Evolutionary conservation across 1,139 yeast species (phyloP).

Genomic region (Suhomyces maxii): DNA sequence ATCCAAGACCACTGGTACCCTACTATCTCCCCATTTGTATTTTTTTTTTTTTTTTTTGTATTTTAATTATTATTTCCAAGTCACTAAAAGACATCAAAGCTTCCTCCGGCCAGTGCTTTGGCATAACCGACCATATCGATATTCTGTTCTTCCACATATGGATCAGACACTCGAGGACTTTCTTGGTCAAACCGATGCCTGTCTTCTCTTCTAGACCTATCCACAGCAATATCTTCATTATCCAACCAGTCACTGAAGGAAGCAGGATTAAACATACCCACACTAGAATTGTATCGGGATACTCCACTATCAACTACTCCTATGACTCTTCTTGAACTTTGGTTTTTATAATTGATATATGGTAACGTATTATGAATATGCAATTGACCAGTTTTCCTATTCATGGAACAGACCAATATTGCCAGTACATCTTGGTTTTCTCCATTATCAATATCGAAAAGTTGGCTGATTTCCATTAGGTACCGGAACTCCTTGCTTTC

Average conservation of each 20-base stretch:
- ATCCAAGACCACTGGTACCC: too few relatives aligned
- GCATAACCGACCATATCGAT: constrained; percentile 7
- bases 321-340: constrained; percentile 8
- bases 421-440: constrained; percentile 15
- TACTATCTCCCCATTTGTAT: too few relatives aligned
- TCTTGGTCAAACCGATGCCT: not conserved
- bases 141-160: constrained; percentile 1
- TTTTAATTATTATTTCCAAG: not conserved
- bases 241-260: constrained; percentile 8
- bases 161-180: constrained; percentile 1
- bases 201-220: constrained; percentile 1
- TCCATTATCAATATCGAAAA: constrained; percentile 10
- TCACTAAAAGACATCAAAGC: constrained; percentile 6
- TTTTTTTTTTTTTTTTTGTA: too few relatives aligned
- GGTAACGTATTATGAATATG: constrained; percentile 21
- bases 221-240: not conserved
- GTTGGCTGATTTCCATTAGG: constrained; percentile 5
- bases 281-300: constrained; percentile 1
- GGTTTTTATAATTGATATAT: constrained; percentile 8
- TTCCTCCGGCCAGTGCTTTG: constrained; percentile 5
- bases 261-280: constrained; percentile 2
- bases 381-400: constrained; percentile 32
- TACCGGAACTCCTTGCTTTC: constrained; percentile 7
- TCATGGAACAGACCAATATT: constrained; percentile 31
- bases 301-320: constrained; percentile 11